These are phyloP conservation scores for Suillus lakei DNA, from an alignment of 768 basidiomycete species.

Conservation along the genomic window DNA sequence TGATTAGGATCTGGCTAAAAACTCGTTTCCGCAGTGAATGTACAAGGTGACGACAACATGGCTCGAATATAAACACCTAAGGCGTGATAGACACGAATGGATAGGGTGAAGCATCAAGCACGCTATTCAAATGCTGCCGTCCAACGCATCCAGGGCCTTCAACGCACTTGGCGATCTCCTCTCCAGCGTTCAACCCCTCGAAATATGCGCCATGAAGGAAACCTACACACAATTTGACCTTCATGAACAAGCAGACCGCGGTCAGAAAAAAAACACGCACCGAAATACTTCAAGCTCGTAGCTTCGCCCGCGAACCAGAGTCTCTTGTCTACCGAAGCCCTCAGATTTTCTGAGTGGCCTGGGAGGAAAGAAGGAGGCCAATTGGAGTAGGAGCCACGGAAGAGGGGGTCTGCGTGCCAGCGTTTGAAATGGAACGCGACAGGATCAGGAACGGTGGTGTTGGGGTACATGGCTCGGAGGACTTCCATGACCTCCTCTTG, in stretches of 20 bases:
- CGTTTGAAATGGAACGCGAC: slow-evolving; percentile 56
- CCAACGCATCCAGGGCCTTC: slow-evolving; percentile 27
- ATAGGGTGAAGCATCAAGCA: slow-evolving; percentile 41
- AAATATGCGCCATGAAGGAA: slow-evolving; percentile 64
- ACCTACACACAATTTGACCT: slow-evolving; percentile 36
- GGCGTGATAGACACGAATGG: slow-evolving; percentile 14
- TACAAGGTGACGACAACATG: not conserved
- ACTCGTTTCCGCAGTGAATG: no score
- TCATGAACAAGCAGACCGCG: slow-evolving; percentile 4
- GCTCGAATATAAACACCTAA: not conserved
- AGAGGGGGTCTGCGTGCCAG: slow-evolving; percentile 57
- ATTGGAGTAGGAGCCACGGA: slow-evolving; percentile 59
- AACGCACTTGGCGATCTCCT: slow-evolving; percentile 48
- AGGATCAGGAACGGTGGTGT: slow-evolving; percentile 57
- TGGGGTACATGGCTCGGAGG: slow-evolving; percentile 63
- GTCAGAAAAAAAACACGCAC: slow-evolving; percentile 39
- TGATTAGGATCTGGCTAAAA: no score
- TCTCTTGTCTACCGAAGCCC: slow-evolving; percentile 52
- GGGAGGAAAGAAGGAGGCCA: slow-evolving; percentile 68
- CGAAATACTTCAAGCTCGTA: slow-evolving; percentile 60
- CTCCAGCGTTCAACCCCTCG: slow-evolving; percentile 51
- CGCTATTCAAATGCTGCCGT: slow-evolving; percentile 29
- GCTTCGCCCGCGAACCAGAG: slow-evolving; percentile 72
- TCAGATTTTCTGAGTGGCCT: slow-evolving; percentile 58
- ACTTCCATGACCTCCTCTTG: slow-evolving; percentile 59